Evolutionary conservation across 331 rosid species (phyloP), one percentile per base, ranked within the genome.

Genomic region (Ulmus americana): DNA sequence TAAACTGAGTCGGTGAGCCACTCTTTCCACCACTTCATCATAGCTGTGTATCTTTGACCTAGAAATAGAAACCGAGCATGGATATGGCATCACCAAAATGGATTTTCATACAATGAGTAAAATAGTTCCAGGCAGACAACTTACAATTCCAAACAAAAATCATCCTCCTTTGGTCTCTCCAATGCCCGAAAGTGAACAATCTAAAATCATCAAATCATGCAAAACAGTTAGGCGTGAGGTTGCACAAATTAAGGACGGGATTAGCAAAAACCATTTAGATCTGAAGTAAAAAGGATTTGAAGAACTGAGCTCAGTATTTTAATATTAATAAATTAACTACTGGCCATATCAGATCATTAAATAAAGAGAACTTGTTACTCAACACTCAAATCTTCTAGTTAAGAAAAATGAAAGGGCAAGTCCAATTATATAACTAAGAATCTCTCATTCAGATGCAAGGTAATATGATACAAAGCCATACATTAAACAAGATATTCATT

Each of bases 141-240:
- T 83, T 61, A 91, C 97, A 91, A 76, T 70, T 91, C 95, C 48
- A 88, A 80, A 74, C 80, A 78, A 72, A 91, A 91, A 56, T 86
- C 94, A 48, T 91, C 96, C 68, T 91, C 97, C 60, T 91, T 91
- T 11, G 97, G 96, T 70, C 80, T 88, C 80, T 88, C 95, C 81
- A 91, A 75, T 62, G 72, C 79, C 58, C 96, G 89, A 63, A 88
- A 91, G 79, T 78, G 97, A 69, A 91, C 96, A 73, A 86, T 81
- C 97, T 91, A 77, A 81, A 64, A 57, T 54, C 43, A 72, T 76
- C 71, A 54, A 10, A 60, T 10, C 69, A 51, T 15, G 63, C 45
- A 44, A 44, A 72, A 55, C 7, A 39, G 11, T 45, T 68, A 68
- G 10, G 8, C 39, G 44, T 39, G 41, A 63, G 40, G 70, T 61